phyloP scores from a whole-genome alignment of 2,329 filamentous ascomycete genomes.

The Ophiostoma angusticollis region DNA sequence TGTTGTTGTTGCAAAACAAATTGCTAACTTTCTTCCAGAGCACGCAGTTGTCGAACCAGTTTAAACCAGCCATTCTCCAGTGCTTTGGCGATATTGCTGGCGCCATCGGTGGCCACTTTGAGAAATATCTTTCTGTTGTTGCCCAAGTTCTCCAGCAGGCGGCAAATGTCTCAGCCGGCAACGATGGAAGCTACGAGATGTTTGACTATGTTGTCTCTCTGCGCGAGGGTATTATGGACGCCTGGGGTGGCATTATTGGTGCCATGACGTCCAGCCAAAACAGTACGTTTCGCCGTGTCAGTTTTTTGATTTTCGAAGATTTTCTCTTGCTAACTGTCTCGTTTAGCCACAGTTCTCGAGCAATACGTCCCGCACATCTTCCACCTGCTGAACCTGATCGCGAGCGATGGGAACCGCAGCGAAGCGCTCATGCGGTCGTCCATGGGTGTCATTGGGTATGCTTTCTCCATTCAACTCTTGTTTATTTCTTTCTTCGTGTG shows the following conservation, averaged over 20 bases:
- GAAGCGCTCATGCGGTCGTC: constrained; percentile 85
- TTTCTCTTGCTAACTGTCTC: constrained; percentile 18
- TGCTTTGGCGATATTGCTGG: constrained; percentile 97
- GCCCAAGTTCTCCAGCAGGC: constrained; percentile 91
- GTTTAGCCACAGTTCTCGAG: constrained; percentile 52
- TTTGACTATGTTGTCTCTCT: constrained; percentile 91
- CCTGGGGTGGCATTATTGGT: constrained; percentile 92
- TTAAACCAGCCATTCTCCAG: constrained; percentile 95
- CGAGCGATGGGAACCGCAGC: constrained; percentile 73
- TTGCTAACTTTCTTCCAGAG: constrained; percentile 37
- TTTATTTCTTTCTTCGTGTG: constrained; percentile 10
- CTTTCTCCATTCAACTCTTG: too few relatives aligned
- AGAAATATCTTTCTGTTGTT: constrained; percentile 84
- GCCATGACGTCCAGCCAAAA: constrained; percentile 78
- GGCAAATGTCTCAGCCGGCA: constrained; percentile 62
- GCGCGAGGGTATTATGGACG: constrained; percentile 96
- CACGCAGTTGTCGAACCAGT: constrained; percentile 79
- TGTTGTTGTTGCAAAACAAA: background rate
- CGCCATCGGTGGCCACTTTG: constrained; percentile 82
- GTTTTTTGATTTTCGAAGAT: background rate
- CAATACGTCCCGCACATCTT: constrained; percentile 80
- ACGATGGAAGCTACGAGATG: constrained; percentile 85
- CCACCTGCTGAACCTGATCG: constrained; percentile 68
- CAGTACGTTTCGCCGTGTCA: constrained; percentile 36
- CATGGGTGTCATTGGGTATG: constrained; percentile 95